These are phyloP conservation scores for Zygosaccharomyces pseudobailii DNA, from an alignment of 1,139 yeast species.

Conservation along the genomic window DNA sequence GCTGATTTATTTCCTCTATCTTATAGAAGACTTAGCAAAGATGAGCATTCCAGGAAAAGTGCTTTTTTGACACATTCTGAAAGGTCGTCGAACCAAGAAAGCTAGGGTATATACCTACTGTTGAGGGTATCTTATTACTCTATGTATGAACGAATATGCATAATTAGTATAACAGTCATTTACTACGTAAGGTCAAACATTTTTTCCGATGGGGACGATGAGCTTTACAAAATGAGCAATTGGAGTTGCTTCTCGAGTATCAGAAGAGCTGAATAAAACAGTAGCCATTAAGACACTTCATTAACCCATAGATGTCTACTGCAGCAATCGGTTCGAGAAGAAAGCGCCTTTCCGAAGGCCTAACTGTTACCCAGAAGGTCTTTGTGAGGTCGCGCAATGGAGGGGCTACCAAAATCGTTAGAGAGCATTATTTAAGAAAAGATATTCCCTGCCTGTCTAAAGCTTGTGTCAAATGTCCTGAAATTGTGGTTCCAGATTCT, in stretches of 20 bases:
- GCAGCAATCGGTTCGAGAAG: constrained; percentile 18
- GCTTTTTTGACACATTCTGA: too few species aligned
- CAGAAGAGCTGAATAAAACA: too few species aligned
- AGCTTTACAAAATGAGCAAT: not conserved
- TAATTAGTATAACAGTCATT: not conserved
- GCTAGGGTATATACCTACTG: too few species aligned
- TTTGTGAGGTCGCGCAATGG: constrained; percentile 89
- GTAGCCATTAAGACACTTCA: not conserved
- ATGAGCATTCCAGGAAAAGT: too few species aligned
- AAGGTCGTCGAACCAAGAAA: too few species aligned
- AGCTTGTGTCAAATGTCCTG: constrained; percentile 56
- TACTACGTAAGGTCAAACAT: not conserved
- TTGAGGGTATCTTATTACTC: too few species aligned
- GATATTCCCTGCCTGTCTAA: constrained; percentile 89
- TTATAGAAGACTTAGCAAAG: too few species aligned
- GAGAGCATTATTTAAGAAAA: constrained; percentile 87
- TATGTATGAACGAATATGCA: too few species aligned
- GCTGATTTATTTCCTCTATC: too few species aligned
- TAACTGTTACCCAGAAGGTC: constrained; percentile 81
- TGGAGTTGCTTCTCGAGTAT: not conserved
- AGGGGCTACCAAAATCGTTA: constrained; percentile 81
- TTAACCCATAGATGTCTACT: constrained; percentile 12
- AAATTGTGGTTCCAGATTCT: constrained; percentile 38
- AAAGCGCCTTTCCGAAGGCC: constrained; percentile 42
- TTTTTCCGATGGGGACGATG: not conserved